Percentiles rank a stretch among this genome's conserved stretches.
Evolutionary conservation across 768 basidiomycete genomes (phyloP).

Genomic region (Mycena maculata): DNA sequence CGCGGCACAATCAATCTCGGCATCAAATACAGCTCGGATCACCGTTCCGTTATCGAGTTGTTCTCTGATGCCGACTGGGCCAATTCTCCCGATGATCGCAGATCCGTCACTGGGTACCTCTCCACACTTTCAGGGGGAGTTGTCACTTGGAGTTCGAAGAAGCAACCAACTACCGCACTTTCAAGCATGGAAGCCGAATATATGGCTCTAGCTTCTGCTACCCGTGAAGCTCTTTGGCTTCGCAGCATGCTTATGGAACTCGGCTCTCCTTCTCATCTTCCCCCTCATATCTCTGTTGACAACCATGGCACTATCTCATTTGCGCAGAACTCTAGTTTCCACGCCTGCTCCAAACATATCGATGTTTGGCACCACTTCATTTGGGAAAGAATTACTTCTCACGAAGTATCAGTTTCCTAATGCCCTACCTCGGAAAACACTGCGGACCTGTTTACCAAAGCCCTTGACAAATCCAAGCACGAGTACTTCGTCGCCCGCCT

Average conservation of each 20-base stretch:
- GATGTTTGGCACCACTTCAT: constrained; percentile 10
- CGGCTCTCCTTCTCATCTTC: neutral
- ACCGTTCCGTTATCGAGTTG: constrained; percentile 3
- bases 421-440: constrained; percentile 15
- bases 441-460: constrained; percentile 6
- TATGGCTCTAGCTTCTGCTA: constrained; percentile 2
- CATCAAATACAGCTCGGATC: constrained; percentile 9
- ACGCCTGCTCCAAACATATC: constrained; percentile 6
- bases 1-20: constrained; percentile 8
- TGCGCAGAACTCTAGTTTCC: constrained; percentile 3
- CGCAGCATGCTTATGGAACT: constrained; percentile 4
- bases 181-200: constrained; percentile 9
- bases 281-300: constrained; percentile 4
- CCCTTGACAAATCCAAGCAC: constrained; percentile 15
- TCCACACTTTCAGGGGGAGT: too few species aligned
- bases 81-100: constrained; percentile 9
- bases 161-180: constrained; percentile 6
- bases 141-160: constrained; percentile 7
- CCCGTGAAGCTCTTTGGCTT: constrained; percentile 10
- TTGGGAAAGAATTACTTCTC: constrained; percentile 10
- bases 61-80: constrained; percentile 13
- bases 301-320: constrained; percentile 8
- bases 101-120: constrained; percentile 15
- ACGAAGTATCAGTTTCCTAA: constrained; percentile 14
- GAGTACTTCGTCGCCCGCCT: constrained; percentile 15